Conservation (phyloP, 108 stramenopile genomes). For the Skeletonema marinoi region DNA sequence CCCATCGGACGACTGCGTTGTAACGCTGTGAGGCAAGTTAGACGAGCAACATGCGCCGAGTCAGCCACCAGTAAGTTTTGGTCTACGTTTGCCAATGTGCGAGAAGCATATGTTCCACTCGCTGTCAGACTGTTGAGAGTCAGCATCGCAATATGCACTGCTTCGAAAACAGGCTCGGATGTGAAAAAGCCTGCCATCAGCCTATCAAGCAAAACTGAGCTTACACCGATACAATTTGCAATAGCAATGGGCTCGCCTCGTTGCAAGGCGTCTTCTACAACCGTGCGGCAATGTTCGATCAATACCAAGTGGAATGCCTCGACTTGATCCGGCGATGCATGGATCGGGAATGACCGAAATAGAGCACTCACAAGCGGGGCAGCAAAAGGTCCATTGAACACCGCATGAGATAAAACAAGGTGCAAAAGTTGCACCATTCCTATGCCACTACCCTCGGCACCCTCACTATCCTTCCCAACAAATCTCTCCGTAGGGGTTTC, state of each 20-base stretch:
- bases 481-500: slow-evolving; percentile 63
- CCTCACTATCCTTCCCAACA: slow-evolving; percentile 55
- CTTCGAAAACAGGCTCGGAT: slow-evolving; percentile 62
- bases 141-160: slow-evolving; percentile 56
- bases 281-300: slow-evolving; percentile 68
- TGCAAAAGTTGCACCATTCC: slow-evolving; percentile 80
- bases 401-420: slow-evolving; percentile 68
- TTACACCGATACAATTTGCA: slow-evolving; percentile 77
- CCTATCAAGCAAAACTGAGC: slow-evolving; percentile 78
- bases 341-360: slow-evolving; percentile 82
- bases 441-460: slow-evolving; percentile 47
- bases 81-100: slow-evolving; percentile 57
- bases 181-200: slow-evolving; percentile 83
- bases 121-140: slow-evolving; percentile 64
- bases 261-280: slow-evolving; percentile 77
- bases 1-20: slow-evolving; percentile 65
- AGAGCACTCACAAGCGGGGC: slow-evolving; percentile 71
- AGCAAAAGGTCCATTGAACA: slow-evolving; percentile 69
- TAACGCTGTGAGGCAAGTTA: slow-evolving; percentile 67
- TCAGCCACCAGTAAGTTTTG: slow-evolving; percentile 71
- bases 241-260: slow-evolving; percentile 75
- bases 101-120: slow-evolving; percentile 57
- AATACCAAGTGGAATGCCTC: slow-evolving; percentile 81
- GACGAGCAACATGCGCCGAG: slow-evolving; percentile 75
- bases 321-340: slow-evolving; percentile 81